Base-by-base conservation (phyloP, 2,329 filamentous ascomycete genomes). In the Paraphoma sp. region DNA sequence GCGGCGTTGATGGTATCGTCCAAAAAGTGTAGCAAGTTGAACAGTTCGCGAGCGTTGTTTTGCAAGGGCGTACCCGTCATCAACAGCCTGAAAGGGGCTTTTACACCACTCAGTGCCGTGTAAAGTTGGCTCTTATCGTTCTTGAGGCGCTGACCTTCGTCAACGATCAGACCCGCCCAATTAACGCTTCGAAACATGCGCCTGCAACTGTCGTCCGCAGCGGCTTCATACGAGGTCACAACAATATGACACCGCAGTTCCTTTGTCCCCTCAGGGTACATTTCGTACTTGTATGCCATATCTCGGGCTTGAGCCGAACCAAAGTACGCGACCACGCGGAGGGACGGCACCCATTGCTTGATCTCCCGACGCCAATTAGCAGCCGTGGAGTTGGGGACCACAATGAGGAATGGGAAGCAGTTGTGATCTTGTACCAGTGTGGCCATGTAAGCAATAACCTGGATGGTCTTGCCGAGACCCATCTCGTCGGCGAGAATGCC, bases 301-400 rank as follows among this genome's bases (percentile, higher is more conserved):
- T 91, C 86, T 63, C 95, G 90, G 14, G 93, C 84, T 47, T 85
- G 83, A 48, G 83, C 84, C 14, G 89, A 89, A 45, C 95, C 95
- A 73, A 96, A 96, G 73, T 95, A 98, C 0, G 93, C 89, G n/a
- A 97, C 93, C 6, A 96, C 93, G 42, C 93, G 87, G 36, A 98
- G 79, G 6, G 86, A 86, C 1, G 94, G 94, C 0, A 90, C 89
- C 94, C 94, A 99, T 64, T 91, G 89, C 79, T 96, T 96, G 75
- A 98, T 92, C 73, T 99, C 95, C 47, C 94, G 88, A 6, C 94
- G 90, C 94, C 95, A 99, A 73, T 99, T 99, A n/a, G 93, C 87
- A 74, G 93, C 96, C 0, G 95, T 99, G 0, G 94, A 89, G 71
- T 98, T 98, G 0, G 95, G 95, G 0, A 96, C 94, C 1, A 97